Evolutionary conservation across 805 yeast genomes (phyloP), one percentile per base, ranked within the genome.

Genomic region (Wickerhamomyces ciferrii): DNA sequence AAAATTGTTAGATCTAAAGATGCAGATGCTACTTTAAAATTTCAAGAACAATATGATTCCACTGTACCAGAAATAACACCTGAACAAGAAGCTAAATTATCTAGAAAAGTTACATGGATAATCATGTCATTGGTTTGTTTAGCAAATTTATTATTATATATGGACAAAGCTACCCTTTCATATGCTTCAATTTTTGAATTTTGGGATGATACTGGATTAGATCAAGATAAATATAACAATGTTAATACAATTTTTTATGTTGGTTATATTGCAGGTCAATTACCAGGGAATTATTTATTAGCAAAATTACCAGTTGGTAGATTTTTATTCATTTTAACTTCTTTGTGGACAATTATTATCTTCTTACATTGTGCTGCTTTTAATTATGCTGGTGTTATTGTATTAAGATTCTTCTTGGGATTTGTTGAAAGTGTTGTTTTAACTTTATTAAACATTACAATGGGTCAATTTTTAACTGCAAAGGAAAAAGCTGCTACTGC

Each of bases 181-280:
- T 78, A 74, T 53, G 69, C 75, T 15, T 65, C 79, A 0, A 66
- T 76, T 42, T 65, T 76, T 43, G 81, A 73, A 1, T 59, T 78
- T 24, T 75, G 67, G 60, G 69, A 63, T 8, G 78, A 72, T 47
- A 74, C 78, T 1, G 69, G 71, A 3, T 54, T 79, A 24, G 61
- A 63, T 24, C 72, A 72, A 51, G 53, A 67, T 43, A 66, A 65
- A 43, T 78, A 74, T 56, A 72, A 74, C 51, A 73, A 75, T 46
- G 64, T 75, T 17, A 75, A 76, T 49, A 74, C 82, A 3, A 48
- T 78, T n/a, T 78, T 77, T 53, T 77, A 77, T 53, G 76, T 70
- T 21, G 83, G 82, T 5, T 76, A 66, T 50, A 58, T 71, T 8
- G 60, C 72, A 19, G 81, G 79, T 4, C 79, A 76, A 50, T 18